These are phyloP conservation scores for Dactylellina drechsleri DNA, from an alignment of 2,329 filamentous ascomycete species.

Conservation along the genomic window DNA sequence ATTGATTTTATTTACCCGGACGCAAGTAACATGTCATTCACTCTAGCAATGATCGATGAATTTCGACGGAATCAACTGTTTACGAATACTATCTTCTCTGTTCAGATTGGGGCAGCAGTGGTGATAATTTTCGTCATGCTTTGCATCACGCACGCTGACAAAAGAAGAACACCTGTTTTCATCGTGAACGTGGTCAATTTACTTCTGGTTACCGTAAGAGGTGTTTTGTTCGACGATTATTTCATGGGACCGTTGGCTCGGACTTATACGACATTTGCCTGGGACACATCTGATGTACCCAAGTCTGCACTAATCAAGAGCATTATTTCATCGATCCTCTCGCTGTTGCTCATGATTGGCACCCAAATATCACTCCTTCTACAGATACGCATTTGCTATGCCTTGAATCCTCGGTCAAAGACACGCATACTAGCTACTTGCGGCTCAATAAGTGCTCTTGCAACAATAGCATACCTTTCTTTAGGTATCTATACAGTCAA, in stretches of 20 bases:
- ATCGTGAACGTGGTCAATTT: slow-evolving; percentile 73
- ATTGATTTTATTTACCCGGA: slow-evolving; percentile 50
- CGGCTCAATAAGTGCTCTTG: slow-evolving; percentile 65
- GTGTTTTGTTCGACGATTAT: slow-evolving; percentile 69
- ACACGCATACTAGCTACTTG: slow-evolving; percentile 65
- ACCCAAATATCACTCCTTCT: slow-evolving; percentile 71
- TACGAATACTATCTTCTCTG: slow-evolving; percentile 68
- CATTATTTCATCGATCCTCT: slow-evolving; percentile 65
- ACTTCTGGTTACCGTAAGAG: slow-evolving; percentile 70
- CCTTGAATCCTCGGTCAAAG: slow-evolving; percentile 53
- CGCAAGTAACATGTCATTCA: slow-evolving; percentile 55
- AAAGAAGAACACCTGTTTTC: slow-evolving; percentile 73
- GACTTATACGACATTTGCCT: slow-evolving; percentile 70
- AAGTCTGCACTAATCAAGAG: slow-evolving; percentile 64
- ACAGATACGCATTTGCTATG: slow-evolving; percentile 72
- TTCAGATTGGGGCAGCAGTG: slow-evolving; percentile 75
- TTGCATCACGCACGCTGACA: slow-evolving; percentile 73
- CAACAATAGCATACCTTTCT: slow-evolving; percentile 68
- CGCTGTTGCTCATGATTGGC: slow-evolving; percentile 67
- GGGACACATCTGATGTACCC: slow-evolving; percentile 68
- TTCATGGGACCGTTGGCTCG: slow-evolving; percentile 71
- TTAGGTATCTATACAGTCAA: slow-evolving; percentile 66
- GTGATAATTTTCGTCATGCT: slow-evolving; percentile 74
- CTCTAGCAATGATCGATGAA: slow-evolving; percentile 52
- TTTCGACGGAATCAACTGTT: slow-evolving; percentile 47